Evolutionary conservation across 352 stramenopile species (phyloP), one percentile per base, ranked within the genome.

Genomic region (Pythium oligandrum): DNA sequence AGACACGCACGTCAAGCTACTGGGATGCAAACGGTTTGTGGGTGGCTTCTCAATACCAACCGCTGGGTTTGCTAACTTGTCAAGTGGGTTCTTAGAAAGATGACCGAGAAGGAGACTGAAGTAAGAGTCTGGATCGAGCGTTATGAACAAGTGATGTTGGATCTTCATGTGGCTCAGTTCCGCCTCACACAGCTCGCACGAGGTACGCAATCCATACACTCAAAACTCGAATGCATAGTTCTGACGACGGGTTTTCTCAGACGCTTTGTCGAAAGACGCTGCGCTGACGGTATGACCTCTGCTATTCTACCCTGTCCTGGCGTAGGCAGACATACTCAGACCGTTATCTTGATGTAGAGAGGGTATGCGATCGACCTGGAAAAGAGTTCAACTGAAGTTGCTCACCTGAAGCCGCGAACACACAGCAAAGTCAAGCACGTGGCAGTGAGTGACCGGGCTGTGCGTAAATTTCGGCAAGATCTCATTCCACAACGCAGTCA

Each of bases 81-180:
- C 17, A 26, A 26, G 7, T 46, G 6, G 11, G 33, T 30, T 48
- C 6, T 4, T 46, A 87, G 77, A 6, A 78, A 70, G 53, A 38
- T 83, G 6, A 66, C 54, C 3, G 66, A 71, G 12, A 83, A 82
- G 34, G 72, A 86, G 12, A 57, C 64, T 1, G 78, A 90, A 56
- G 73, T 86, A 5, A 66, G 68, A 5, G 48, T 87, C 3, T 93
- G 82, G 82, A 88, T 90, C 33, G 69, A 89, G 47, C 68, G 79
- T 45, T 93, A 93, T 44, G 81, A 93, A 36, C 82, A 93, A 53
- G 82, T 88, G 30, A 93, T 90, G 79, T 71, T 93, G 59, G 82
- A 93, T 51, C 64, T 93, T 6, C 82, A 93, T 47, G 79, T 72
- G 6, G 73, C 82, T 4, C 82, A 93, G 58, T 82, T 87, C 49